A percentile compares a stretch with the other conserved stretches of the same genome.
These are phyloP conservation scores for Bacidia rubella DNA, from an alignment of 495 filamentous ascomycete species.

Conservation along the genomic window DNA sequence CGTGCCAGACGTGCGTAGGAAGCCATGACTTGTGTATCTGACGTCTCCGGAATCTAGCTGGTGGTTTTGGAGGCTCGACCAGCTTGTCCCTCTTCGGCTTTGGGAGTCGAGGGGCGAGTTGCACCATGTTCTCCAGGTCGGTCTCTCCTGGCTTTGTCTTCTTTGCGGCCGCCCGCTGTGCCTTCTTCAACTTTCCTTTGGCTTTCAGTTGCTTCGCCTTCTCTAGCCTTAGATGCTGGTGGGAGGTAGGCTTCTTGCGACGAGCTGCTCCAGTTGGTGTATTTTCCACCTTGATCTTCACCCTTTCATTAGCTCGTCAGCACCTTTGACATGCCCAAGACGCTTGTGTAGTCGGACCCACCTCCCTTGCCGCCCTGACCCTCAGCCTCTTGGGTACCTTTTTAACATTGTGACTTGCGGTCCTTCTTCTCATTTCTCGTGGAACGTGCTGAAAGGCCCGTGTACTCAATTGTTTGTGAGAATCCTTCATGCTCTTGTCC, in stretches of 20 bases:
- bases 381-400: slow-evolving; percentile 71
- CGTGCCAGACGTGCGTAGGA: slow-evolving; percentile 87
- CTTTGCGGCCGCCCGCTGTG: slow-evolving; percentile 20
- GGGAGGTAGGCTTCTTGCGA: slow-evolving; percentile 54
- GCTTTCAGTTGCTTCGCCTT: slow-evolving; percentile 59
- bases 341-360: slow-evolving; percentile 18
- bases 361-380: slow-evolving; percentile 56
- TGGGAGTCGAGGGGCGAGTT: slow-evolving; percentile 37
- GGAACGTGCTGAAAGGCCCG: slow-evolving; percentile 87
- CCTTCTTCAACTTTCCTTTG: slow-evolving; percentile 46
- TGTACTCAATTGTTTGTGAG: slow-evolving; percentile 50
- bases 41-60: slow-evolving; percentile 67
- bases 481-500: slow-evolving; percentile 60
- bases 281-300: slow-evolving; percentile 73
- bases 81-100: slow-evolving; percentile 60
- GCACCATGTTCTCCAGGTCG: slow-evolving; percentile 19
- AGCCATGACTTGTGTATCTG: slow-evolving; percentile 87
- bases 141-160: slow-evolving; percentile 23
- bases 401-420: slow-evolving; percentile 90
- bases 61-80: slow-evolving; percentile 48
- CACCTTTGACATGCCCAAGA: background rate
- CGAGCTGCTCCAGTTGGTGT: slow-evolving; percentile 68
- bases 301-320: slow-evolving; percentile 5
- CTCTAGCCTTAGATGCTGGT: slow-evolving; percentile 66
- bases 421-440: slow-evolving; percentile 66